Evolutionary conservation across 129 eudicot species (phyloP).

Genomic region (Helianthus tuberosus): DNA sequence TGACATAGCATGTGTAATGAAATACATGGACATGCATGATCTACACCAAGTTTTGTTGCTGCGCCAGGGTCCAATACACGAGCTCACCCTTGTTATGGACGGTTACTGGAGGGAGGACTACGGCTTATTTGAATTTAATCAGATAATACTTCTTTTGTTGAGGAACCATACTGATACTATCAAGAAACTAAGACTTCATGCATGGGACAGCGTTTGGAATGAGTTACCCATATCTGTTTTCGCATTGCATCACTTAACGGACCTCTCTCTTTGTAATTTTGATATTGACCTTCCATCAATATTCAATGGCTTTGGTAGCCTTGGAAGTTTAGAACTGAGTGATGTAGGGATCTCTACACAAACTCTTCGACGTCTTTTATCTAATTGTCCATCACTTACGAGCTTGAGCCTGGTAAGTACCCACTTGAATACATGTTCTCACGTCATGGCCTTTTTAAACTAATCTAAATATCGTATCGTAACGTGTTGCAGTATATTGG

Average conservation of each 20-base stretch:
- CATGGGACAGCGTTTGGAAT: background rate
- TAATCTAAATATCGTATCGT: background rate
- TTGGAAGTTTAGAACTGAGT: background rate
- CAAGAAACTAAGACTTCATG: background rate
- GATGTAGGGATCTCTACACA: background rate
- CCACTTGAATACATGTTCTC: background rate
- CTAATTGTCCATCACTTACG: background rate
- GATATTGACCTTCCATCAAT: background rate
- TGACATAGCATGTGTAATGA: background rate
- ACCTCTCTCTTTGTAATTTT: background rate
- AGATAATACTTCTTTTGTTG: too few species aligned
- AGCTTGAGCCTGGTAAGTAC: background rate
- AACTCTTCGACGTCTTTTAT: background rate
- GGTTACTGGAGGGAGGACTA: background rate
- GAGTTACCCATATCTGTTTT: background rate
- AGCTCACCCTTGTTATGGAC: background rate
- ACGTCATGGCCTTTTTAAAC: background rate
- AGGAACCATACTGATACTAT: background rate
- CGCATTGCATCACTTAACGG: conserved; percentile 10
- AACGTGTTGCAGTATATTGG: background rate
- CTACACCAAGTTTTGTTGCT: background rate
- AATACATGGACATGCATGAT: background rate
- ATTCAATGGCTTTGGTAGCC: background rate
- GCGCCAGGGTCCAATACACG: background rate
- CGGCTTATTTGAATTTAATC: too few species aligned